phyloP scores from a whole-genome alignment of 2,329 filamentous ascomycete genomes.

The Botrytis cinerea region DNA sequence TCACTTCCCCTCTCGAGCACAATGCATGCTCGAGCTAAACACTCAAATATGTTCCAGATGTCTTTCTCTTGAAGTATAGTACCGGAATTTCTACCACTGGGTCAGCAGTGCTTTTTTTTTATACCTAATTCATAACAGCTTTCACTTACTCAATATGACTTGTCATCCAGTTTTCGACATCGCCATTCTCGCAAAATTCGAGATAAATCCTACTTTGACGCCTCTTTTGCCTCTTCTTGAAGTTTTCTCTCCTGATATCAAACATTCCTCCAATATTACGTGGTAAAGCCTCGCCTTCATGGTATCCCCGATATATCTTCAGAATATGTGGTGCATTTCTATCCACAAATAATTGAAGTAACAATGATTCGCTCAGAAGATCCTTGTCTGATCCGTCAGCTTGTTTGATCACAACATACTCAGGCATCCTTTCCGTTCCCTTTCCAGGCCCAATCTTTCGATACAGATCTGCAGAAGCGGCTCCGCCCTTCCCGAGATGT shows the following conservation, averaged over 20 bases:
- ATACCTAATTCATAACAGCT: rapidly evolving
- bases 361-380: background rate
- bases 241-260: conserved; percentile 1
- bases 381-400: background rate
- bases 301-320: background rate
- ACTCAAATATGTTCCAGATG: conserved; percentile 11
- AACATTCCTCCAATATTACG: conserved; percentile 5
- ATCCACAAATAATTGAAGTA: background rate
- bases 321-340: background rate
- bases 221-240: background rate
- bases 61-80: background rate
- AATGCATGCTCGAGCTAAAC: conserved; percentile 5
- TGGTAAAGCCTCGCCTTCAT: background rate
- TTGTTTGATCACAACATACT: background rate
- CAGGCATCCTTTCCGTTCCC: background rate
- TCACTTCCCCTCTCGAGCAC: background rate
- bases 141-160: background rate
- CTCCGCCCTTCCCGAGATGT: background rate
- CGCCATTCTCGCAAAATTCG: background rate
- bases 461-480: background rate
- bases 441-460: background rate
- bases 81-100: background rate
- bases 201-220: conserved; percentile 5
- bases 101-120: background rate
- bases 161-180: background rate